phyloP scores from a whole-genome alignment of 139 green algal genomes.

The Chlamydomonas schloesseri region DNA sequence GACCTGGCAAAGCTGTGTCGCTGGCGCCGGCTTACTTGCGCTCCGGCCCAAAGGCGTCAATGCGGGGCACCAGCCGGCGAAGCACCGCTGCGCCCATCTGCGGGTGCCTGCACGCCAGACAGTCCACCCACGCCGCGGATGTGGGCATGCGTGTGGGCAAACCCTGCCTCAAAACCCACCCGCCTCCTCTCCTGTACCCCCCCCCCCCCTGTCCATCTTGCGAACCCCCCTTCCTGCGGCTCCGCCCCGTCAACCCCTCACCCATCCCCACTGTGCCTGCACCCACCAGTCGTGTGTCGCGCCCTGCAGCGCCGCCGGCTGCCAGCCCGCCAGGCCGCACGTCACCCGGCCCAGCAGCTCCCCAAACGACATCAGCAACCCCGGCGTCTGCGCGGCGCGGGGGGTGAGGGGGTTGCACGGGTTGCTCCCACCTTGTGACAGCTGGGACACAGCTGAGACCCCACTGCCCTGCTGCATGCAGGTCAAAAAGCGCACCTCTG shows the following conservation, averaged over 20 bases:
- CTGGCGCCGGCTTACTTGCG: not conserved
- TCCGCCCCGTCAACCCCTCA: too few relatives aligned
- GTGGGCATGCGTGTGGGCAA: not conserved
- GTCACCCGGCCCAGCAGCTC: constrained; percentile 2
- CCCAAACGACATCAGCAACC: not conserved
- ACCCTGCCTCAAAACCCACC: too few relatives aligned
- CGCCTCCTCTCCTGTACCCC: too few relatives aligned
- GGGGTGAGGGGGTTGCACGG: not conserved
- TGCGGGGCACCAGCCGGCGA: constrained; percentile 10
- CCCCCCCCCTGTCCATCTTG: too few relatives aligned
- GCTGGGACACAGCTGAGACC: too few relatives aligned
- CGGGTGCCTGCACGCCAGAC: not conserved
- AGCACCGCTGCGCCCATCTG: not conserved
- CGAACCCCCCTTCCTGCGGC: too few relatives aligned
- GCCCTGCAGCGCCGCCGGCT: constrained; percentile 12
- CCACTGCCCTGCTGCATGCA: too few relatives aligned
- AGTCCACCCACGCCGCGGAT: too few relatives aligned
- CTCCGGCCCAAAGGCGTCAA: not conserved
- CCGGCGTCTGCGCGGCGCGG: constrained; percentile 1
- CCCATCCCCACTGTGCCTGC: too few relatives aligned
- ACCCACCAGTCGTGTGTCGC: constrained; percentile 10
- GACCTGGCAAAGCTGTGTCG: too few relatives aligned
- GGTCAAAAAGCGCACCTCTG: too few relatives aligned
- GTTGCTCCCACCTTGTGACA: too few relatives aligned
- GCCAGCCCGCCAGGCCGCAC: not conserved